Percentiles rank a stretch among this genome's conserved stretches.
phyloP scores from a whole-genome alignment of 331 rosid genomes.

The Cydonia oblonga region DNA sequence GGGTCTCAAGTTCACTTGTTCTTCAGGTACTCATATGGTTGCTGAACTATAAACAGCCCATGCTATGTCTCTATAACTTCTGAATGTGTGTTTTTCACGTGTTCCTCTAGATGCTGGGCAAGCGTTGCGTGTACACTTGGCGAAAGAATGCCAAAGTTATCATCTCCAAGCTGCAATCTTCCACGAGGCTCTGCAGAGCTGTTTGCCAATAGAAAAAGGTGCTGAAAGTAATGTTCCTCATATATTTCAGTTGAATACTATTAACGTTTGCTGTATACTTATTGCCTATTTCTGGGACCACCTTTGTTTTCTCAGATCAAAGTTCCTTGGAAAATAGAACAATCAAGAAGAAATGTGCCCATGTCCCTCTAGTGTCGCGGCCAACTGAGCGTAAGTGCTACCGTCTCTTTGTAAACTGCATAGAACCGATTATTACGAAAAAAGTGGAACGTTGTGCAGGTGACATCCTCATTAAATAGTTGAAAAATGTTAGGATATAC shows the following conservation, averaged over 20 bases:
- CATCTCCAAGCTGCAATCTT: slow-evolving; percentile 78
- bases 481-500: background rate
- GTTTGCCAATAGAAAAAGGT: slow-evolving; percentile 45
- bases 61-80: background rate
- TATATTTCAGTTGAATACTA: background rate
- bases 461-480: background rate
- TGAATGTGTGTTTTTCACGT: slow-evolving; percentile 2
- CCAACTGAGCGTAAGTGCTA: slow-evolving; percentile 86
- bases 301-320: slow-evolving; percentile 36
- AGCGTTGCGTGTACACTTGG: slow-evolving; percentile 48
- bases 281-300: slow-evolving; percentile 11
- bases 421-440: background rate
- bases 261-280: background rate
- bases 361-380: slow-evolving; percentile 60
- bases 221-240: slow-evolving; percentile 13
- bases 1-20: slow-evolving; percentile 55
- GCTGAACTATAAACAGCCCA: background rate
- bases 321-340: slow-evolving; percentile 19
- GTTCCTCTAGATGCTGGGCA: slow-evolving; percentile 44
- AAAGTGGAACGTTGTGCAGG: background rate
- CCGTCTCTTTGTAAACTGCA: background rate
- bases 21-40: slow-evolving; percentile 51
- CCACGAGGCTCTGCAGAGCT: slow-evolving; percentile 59
- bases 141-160: slow-evolving; percentile 46
- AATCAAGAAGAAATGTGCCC: slow-evolving; percentile 52